These are phyloP conservation scores for Citrus australasica DNA, from an alignment of 345 rosid species.

Conservation along the genomic window DNA sequence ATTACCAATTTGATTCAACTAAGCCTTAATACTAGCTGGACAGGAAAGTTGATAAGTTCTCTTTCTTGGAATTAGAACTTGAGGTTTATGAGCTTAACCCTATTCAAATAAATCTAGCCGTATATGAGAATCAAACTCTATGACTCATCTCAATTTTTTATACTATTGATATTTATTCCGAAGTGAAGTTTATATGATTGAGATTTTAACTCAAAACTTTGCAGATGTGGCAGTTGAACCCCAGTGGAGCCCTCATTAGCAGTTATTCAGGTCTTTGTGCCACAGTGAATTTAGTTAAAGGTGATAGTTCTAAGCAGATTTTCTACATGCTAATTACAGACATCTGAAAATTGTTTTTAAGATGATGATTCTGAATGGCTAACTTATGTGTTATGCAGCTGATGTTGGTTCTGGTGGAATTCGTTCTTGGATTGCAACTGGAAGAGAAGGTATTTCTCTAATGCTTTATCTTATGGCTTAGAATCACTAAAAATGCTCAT, in stretches of 20 bases:
- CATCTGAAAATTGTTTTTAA: neutral
- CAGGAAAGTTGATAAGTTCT: neutral
- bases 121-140: neutral
- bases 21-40: neutral
- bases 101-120: neutral
- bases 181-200: neutral
- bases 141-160: neutral
- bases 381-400: constrained; percentile 19
- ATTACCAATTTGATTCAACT: neutral
- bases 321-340: neutral
- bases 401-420: constrained; percentile 34
- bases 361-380: constrained; percentile 6
- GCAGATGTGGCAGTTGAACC: constrained; percentile 81
- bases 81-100: neutral
- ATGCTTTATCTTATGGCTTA: neutral
- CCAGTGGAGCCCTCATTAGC: constrained; percentile 57
- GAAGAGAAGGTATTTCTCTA: constrained; percentile 52
- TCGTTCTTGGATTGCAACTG: constrained; percentile 89
- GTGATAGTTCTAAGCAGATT: constrained; percentile 28
- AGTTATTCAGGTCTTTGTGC: constrained; percentile 93
- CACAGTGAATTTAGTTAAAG: constrained; percentile 41
- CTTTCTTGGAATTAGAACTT: neutral
- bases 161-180: neutral
- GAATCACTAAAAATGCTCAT: neutral
- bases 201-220: constrained; percentile 7